Evolutionary conservation across 768 basidiomycete species (phyloP), one percentile per base, ranked within the genome.

Genomic region (Tulasnella sp.): DNA sequence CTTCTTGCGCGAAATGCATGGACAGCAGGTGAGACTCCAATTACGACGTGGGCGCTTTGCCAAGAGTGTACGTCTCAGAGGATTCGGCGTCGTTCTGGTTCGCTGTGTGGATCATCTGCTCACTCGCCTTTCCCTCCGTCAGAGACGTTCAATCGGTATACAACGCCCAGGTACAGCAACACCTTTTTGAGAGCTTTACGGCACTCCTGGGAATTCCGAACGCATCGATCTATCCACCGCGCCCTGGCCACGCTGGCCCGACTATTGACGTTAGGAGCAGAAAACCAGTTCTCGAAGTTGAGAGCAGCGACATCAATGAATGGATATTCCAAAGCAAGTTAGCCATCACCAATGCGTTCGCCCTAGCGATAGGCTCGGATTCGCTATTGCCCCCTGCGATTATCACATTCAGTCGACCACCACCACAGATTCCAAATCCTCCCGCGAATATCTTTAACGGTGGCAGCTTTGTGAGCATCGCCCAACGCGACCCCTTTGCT

Each of bases 61-160:
- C 95, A 86, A 96, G 95, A 90, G 92, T 95, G 91, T 93, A 81
- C 77, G 92, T 87, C 28, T 77, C 37, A 50, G 16, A 50, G 50
- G 12, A 24, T 50, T 50, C 20, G 16, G 18, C 50, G 50, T 8
- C 1, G 50, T 50, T 18, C 12, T 50, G 12, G 22, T 50, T 31
- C 12, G 28, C 24, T 18, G 44, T 8, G 14, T 64, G 60, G 28
- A 16, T 3, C 44, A 3, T n/a, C 5, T 8, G 22, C 9, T 16
- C 44, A 5, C 3, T 41, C 40, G n/a, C 22, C 7, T 46, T 74
- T 42, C 50, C 1, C 44, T 16, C 44, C 44, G 14, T 44, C 83
- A 93, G 92, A 72, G 94, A 96, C 85, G 87, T 96, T 1, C 94
- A 95, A 83, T 93, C 93, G 0, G 88, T 95, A 50, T 93, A 95